Conservation (phyloP, 441 rosid species). For the Daphne laureola region DNA sequence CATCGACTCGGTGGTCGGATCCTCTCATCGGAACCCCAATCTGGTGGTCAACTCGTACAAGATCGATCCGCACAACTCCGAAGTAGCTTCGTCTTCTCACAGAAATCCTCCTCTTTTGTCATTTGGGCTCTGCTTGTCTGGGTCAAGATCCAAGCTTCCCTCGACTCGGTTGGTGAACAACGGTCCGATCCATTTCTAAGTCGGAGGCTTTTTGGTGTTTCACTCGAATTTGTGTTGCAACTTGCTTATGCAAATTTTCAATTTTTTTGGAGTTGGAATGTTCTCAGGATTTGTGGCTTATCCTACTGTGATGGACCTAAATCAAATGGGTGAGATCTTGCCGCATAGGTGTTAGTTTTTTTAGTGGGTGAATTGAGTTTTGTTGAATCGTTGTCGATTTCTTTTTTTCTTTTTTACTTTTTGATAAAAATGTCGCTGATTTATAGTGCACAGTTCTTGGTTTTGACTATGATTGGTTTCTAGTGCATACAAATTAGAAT, state of each 20-base stretch:
- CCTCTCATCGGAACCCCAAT: no score
- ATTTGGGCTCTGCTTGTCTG: constrained; percentile 16
- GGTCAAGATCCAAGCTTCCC: constrained; percentile 21
- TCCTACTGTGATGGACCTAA: constrained; percentile 79
- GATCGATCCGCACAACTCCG: no score
- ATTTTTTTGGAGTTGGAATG: not conserved
- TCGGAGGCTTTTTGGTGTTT: not conserved
- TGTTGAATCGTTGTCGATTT: not conserved
- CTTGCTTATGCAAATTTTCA: not conserved
- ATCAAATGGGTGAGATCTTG: constrained; percentile 72
- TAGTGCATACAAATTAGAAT: no score
- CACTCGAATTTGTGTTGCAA: no score
- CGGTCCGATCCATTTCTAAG: constrained; percentile 13
- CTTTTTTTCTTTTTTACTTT: no score
- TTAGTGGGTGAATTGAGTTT: no score
- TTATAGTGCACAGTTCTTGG: not conserved
- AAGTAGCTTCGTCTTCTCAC: not conserved
- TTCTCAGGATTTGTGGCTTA: constrained; percentile 55
- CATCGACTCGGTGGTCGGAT: no score
- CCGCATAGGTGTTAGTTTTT: constrained; percentile 53
- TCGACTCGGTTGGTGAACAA: constrained; percentile 16
- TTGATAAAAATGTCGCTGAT: no score
- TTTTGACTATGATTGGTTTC: constrained; percentile 3
- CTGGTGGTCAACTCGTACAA: no score
- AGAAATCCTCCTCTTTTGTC: not conserved